phyloP scores from a whole-genome alignment of 345 rosid genomes.

The Citrus maxima region DNA sequence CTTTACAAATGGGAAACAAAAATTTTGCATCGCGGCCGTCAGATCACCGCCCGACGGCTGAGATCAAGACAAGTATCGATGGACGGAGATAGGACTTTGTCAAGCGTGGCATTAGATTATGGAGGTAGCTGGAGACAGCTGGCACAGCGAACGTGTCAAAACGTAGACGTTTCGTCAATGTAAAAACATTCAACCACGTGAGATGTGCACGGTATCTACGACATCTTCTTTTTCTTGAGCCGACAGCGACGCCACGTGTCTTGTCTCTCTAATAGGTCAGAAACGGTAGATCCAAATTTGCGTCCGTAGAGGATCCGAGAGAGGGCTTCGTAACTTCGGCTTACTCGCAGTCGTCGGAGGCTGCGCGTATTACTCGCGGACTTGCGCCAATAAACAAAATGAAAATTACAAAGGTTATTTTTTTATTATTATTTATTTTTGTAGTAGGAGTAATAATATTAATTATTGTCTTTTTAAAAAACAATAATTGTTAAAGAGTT shows the following conservation, averaged over 20 bases:
- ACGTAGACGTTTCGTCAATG: slow-evolving; percentile 13
- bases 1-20: neutral
- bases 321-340: neutral
- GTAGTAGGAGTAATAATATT: too few relatives aligned
- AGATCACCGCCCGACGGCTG: neutral
- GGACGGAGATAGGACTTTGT: neutral
- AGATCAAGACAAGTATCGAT: neutral
- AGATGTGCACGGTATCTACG: neutral
- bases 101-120: neutral
- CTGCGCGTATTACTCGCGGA: neutral
- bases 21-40: neutral
- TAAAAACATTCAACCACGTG: slow-evolving; percentile 19
- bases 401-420: too few relatives aligned
- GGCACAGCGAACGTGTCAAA: slow-evolving; percentile 6
- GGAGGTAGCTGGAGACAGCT: slow-evolving; percentile 1
- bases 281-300: neutral
- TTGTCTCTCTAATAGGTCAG: neutral
- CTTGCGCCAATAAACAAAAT: too few relatives aligned
- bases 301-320: neutral
- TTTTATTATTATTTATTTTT: too few relatives aligned
- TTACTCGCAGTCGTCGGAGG: neutral
- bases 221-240: neutral
- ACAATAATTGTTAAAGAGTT: neutral
- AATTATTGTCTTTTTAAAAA: too few relatives aligned
- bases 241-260: slow-evolving; percentile 25